Conservation (phyloP, 1,139 yeast genomes). For the Blastobotrys serpentis region DNA sequence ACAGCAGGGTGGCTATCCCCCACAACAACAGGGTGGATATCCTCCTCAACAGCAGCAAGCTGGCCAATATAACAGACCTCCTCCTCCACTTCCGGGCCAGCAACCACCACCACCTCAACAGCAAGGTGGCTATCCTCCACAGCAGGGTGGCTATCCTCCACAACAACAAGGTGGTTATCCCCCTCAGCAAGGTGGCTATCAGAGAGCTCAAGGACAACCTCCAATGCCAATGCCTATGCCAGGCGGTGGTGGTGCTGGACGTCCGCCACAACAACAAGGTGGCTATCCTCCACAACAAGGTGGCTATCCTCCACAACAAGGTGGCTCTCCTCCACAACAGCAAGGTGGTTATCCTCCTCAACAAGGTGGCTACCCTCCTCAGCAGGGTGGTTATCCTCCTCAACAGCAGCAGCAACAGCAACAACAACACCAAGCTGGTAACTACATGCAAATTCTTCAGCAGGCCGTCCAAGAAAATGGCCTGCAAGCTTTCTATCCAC, state of each 20-base stretch:
- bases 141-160: conserved; percentile 14
- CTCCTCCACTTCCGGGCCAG: conserved; percentile 10
- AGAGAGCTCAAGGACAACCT: not conserved
- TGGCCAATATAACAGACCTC: conserved; percentile 11
- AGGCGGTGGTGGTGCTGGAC: no score
- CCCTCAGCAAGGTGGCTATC: conserved; percentile 5
- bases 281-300: conserved; percentile 12
- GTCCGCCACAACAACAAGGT: not conserved
- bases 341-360: conserved; percentile 19
- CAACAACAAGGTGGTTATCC: conserved; percentile 16
- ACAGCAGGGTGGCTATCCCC: conserved; percentile 14
- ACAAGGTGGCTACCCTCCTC: conserved; percentile 21
- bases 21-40: conserved; percentile 16
- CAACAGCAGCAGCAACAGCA: conserved; percentile 10
- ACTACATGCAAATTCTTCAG: conserved; percentile 27
- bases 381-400: conserved; percentile 13
- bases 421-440: conserved; percentile 10
- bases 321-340: conserved; percentile 15
- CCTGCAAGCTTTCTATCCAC: conserved; percentile 35
- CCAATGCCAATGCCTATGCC: not conserved
- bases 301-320: conserved; percentile 16
- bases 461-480: conserved; percentile 36
- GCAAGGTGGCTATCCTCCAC: conserved; percentile 12
- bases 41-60: conserved; percentile 17
- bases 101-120: conserved; percentile 13